phyloP scores from a whole-genome alignment of 805 yeast species.

The Metschnikowia cerradonensis region DNA sequence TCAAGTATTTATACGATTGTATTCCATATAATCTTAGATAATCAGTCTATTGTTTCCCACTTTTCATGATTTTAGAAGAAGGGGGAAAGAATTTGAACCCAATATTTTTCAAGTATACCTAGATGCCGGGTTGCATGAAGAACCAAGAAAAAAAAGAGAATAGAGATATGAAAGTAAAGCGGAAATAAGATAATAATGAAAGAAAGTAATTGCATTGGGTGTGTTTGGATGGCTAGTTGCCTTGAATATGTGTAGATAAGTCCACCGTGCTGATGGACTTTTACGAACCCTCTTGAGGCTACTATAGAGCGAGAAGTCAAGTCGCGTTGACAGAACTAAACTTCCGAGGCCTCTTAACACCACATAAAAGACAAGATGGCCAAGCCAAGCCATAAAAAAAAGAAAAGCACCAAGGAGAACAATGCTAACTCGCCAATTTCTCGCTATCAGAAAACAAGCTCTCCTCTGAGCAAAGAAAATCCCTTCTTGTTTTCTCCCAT shows the following conservation, averaged over 20 bases:
- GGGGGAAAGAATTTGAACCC: too few relatives aligned
- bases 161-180: too few relatives aligned
- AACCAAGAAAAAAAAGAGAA: too few relatives aligned
- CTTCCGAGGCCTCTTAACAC: neutral
- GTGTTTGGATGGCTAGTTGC: neutral
- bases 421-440: neutral
- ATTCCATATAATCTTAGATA: too few relatives aligned
- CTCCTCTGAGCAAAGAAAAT: constrained; percentile 1
- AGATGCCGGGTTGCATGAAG: too few relatives aligned
- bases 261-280: neutral
- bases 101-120: too few relatives aligned
- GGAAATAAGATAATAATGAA: neutral
- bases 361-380: constrained; percentile 6
- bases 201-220: neutral
- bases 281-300: neutral
- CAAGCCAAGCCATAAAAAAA: constrained; percentile 7
- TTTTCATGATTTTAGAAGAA: too few relatives aligned
- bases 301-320: neutral
- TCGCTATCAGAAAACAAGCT: neutral
- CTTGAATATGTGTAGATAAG: neutral
- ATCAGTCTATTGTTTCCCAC: too few relatives aligned
- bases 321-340: neutral
- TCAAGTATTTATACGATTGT: too few relatives aligned
- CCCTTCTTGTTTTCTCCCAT: constrained; percentile 43
- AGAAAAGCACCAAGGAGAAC: neutral